Evolutionary conservation across 371 early-diverging fungal genomes (phyloP).

Genomic region (Rhizopus arrhizus): DNA sequence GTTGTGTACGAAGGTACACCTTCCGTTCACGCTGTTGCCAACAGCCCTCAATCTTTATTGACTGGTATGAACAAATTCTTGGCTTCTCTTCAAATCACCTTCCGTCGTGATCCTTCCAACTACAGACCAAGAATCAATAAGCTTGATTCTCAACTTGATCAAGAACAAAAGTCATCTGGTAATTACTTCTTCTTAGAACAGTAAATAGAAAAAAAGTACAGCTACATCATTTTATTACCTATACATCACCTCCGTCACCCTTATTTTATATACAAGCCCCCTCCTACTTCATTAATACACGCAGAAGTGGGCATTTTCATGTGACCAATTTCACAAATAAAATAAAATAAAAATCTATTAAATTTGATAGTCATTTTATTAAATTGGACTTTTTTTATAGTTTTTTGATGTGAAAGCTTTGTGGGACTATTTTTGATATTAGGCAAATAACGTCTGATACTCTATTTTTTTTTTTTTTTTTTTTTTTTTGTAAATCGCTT

Average conservation of each 20-base stretch:
- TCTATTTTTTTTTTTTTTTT: constrained; percentile 1
- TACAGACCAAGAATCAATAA: constrained; percentile 99
- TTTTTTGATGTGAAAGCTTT: constrained; percentile 1
- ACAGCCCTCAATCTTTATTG: constrained; percentile 87
- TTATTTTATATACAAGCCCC: background rate
- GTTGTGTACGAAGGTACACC: constrained; percentile 98
- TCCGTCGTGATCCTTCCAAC: constrained; percentile 99
- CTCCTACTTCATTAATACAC: background rate
- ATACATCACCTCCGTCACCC: background rate
- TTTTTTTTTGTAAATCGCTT: background rate
- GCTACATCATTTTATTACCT: constrained; percentile 1
- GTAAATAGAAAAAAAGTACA: constrained; percentile 24
- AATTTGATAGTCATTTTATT: background rate
- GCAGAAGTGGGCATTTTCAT: background rate
- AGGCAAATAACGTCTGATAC: background rate
- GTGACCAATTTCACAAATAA: constrained; percentile 1
- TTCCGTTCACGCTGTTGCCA: constrained; percentile 86
- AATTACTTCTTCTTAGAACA: constrained; percentile 94
- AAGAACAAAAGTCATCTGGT: constrained; percentile 95
- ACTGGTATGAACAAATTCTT: constrained; percentile 99
- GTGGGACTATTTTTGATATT: background rate
- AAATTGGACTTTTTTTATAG: background rate
- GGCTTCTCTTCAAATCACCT: constrained; percentile 94
- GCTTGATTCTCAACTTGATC: constrained; percentile 95
- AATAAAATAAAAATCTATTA: background rate